Percentiles rank a stretch among this genome's conserved stretches.
These are phyloP conservation scores for Sporisorium iseilematis-ciliati DNA, from an alignment of 1,284 basidiomycete species.

Conservation along the genomic window DNA sequence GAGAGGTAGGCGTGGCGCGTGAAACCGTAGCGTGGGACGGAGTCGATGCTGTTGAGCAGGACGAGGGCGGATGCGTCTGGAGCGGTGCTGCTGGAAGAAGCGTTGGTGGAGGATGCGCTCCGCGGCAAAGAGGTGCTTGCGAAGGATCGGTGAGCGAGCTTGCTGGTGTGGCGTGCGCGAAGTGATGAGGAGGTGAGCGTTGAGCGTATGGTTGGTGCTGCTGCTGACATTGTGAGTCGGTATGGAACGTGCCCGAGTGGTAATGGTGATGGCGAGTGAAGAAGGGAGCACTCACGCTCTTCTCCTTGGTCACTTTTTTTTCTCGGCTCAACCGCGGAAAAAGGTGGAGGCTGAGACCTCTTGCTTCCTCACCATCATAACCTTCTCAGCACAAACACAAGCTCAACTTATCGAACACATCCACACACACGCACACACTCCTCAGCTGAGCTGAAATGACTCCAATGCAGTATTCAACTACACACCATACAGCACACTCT, in stretches of 20 bases:
- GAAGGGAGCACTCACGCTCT: not conserved
- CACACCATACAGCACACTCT: conserved; percentile 65
- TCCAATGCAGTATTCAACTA: conserved; percentile 9
- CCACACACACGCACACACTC: not conserved
- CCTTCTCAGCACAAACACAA: not conserved
- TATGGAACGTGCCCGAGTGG: too few species aligned
- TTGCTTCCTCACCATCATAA: not conserved
- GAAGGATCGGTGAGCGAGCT: not conserved
- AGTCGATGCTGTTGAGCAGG: conserved; percentile 13
- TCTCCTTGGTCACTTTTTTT: not conserved
- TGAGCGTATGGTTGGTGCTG: not conserved
- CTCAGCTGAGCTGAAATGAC: not conserved
- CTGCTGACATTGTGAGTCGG: not conserved
- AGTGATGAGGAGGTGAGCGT: too few species aligned
- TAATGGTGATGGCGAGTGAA: too few species aligned
- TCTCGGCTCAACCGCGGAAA: not conserved
- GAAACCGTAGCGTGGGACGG: conserved; percentile 28
- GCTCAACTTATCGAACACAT: not conserved
- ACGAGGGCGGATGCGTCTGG: conserved; percentile 13
- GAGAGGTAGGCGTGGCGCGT: conserved; percentile 19
- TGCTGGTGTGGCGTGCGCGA: too few species aligned
- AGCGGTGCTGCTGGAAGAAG: not conserved
- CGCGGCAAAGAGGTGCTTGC: not conserved
- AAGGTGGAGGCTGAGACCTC: conserved; percentile 2
- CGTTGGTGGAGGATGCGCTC: not conserved